Evolutionary conservation across 768 basidiomycete species (phyloP).

Genomic region (Sporobolomyces pararoseus): DNA sequence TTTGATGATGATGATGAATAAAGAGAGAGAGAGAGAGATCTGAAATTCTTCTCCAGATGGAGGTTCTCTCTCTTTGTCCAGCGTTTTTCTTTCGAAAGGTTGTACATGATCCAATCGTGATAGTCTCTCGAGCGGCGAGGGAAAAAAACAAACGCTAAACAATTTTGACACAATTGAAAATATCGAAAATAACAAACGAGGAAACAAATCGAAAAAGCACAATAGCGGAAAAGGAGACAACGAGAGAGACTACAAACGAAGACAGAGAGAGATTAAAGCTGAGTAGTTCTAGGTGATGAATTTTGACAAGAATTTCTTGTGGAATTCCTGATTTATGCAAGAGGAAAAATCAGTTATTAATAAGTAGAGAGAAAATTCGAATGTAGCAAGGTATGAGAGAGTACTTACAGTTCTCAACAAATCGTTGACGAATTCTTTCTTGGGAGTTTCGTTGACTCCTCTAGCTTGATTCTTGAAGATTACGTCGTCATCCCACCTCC

Average conservation of each 20-base stretch:
- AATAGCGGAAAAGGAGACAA: background rate
- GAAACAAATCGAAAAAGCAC: background rate
- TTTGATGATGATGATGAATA: background rate
- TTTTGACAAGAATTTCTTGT: slow-evolving; percentile 89
- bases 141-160: too few species aligned
- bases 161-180: too few species aligned
- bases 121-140: too few species aligned
- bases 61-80: too few species aligned
- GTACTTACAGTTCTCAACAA: slow-evolving; percentile 63
- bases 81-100: too few species aligned
- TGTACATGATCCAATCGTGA: too few species aligned
- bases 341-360: too few species aligned
- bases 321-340: slow-evolving; percentile 78
- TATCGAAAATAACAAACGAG: too few species aligned
- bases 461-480: slow-evolving; percentile 99
- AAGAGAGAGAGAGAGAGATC: slow-evolving; percentile 2
- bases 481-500: slow-evolving; percentile 60
- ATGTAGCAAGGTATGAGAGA: too few species aligned
- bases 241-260: background rate
- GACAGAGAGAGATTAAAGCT: too few species aligned
- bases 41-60: background rate
- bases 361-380: too few species aligned
- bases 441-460: slow-evolving; percentile 59
- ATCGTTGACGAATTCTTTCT: slow-evolving; percentile 90
- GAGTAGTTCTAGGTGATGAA: slow-evolving; percentile 56